These are phyloP conservation scores for Fusarium aywerte DNA, from an alignment of 2,329 filamentous ascomycete species.

Conservation along the genomic window DNA sequence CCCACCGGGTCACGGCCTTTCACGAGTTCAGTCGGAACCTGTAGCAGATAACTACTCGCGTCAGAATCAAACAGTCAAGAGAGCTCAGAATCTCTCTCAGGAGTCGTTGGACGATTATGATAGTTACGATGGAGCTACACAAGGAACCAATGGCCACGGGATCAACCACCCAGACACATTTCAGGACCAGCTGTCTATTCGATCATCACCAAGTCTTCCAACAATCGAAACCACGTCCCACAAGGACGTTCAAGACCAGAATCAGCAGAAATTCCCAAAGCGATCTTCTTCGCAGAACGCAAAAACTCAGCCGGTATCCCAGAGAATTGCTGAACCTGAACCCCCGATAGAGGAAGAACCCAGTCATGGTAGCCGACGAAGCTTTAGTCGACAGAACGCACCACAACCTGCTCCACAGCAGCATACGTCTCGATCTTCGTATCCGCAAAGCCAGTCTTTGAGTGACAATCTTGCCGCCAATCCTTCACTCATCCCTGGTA, in stretches of 20 bases:
- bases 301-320: slow-evolving; percentile 58
- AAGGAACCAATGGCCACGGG: slow-evolving; percentile 46
- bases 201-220: slow-evolving; percentile 51
- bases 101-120: slow-evolving; percentile 58
- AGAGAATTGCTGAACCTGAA: slow-evolving; percentile 43
- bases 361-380: slow-evolving; percentile 54
- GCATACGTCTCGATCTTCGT: slow-evolving; percentile 44
- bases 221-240: slow-evolving; percentile 73
- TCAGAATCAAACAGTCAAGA: slow-evolving; percentile 61
- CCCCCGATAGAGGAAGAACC: slow-evolving; percentile 55
- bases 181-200: slow-evolving; percentile 50
- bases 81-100: slow-evolving; percentile 61
- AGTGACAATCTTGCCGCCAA: slow-evolving; percentile 48
- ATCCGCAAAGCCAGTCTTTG: slow-evolving; percentile 44
- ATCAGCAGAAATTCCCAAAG: slow-evolving; percentile 58
- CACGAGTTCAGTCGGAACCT: slow-evolving; percentile 77
- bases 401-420: slow-evolving; percentile 43
- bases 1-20: slow-evolving; percentile 63
- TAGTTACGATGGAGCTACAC: slow-evolving; percentile 56
- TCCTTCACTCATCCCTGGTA: slow-evolving; percentile 76
- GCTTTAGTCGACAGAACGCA: slow-evolving; percentile 30
- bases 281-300: slow-evolving; percentile 65
- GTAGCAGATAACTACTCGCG: slow-evolving; percentile 65
- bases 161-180: slow-evolving; percentile 41
- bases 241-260: slow-evolving; percentile 51